These are phyloP conservation scores for Arthrobotrys sphaeroides DNA, from an alignment of 2,329 filamentous ascomycete genomes.

Conservation along the genomic window DNA sequence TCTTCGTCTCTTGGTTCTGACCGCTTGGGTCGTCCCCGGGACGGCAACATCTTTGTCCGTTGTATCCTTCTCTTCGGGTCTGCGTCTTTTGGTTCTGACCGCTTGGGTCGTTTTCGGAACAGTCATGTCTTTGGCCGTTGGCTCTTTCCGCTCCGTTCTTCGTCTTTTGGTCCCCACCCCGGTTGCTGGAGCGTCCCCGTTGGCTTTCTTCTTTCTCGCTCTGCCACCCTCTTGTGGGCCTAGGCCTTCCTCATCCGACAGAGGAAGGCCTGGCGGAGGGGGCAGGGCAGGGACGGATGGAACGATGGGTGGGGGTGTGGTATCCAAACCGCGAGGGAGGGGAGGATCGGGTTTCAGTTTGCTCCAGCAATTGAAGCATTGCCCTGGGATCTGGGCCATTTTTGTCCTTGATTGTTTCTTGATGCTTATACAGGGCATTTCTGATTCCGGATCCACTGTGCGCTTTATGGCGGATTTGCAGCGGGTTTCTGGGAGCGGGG, in stretches of 20 bases:
- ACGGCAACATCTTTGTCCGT: no score
- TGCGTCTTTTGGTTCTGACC: background rate
- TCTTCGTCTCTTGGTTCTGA: no score
- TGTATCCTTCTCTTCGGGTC: no score
- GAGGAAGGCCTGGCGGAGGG: no score
- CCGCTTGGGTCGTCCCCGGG: no score
- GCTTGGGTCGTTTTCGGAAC: background rate
- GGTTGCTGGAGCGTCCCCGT: background rate
- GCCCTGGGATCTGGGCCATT: background rate
- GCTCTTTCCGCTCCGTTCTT: background rate
- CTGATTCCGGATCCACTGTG: background rate
- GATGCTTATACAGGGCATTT: constrained; percentile 36
- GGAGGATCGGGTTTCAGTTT: background rate
- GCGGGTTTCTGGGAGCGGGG: background rate
- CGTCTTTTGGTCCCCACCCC: background rate
- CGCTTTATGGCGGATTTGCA: constrained; percentile 18
- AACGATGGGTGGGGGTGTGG: no score
- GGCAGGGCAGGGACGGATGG: background rate
- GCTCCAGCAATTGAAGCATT: background rate
- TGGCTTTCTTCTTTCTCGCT: no score
- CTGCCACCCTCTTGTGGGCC: no score
- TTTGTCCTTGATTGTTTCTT: background rate
- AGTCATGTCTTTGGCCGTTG: background rate
- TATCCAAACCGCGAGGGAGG: background rate
- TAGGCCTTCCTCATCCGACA: no score